Percentiles rank a stretch among this genome's conserved stretches.
phyloP scores from a whole-genome alignment of 768 basidiomycete species.

The Mycena metata region DNA sequence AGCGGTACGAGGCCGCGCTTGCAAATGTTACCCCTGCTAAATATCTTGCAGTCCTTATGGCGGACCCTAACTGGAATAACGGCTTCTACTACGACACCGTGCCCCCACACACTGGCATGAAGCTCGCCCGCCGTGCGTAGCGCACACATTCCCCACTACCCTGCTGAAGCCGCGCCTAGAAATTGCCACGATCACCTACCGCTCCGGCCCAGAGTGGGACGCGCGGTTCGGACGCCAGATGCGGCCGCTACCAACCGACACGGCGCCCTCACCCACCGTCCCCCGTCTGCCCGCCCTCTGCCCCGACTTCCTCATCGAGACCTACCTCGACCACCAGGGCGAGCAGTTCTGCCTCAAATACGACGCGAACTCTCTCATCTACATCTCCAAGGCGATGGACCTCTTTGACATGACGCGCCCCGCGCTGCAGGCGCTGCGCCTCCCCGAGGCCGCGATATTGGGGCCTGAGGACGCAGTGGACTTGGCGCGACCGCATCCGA shows the following conservation, averaged over 20 bases:
- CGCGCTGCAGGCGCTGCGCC: constrained; percentile 76
- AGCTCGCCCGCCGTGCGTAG: constrained; percentile 89
- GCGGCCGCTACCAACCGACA: constrained; percentile 56
- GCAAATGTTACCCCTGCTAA: constrained; percentile 9
- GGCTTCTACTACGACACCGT: constrained; percentile 96
- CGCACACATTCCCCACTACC: background rate
- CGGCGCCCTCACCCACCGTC: constrained; percentile 39
- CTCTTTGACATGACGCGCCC: constrained; percentile 94
- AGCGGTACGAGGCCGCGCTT: constrained; percentile 74
- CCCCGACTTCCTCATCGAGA: constrained; percentile 98
- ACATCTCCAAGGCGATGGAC: constrained; percentile 99
- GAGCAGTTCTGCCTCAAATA: constrained; percentile 99
- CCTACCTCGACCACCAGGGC: constrained; percentile 97
- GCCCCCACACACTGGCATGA: constrained; percentile 99
- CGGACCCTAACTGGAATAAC: constrained; percentile 99
- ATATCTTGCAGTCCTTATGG: constrained; percentile 88
- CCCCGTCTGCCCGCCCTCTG: constrained; percentile 81
- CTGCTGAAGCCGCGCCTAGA: constrained; percentile 61
- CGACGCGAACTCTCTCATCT: constrained; percentile 98
- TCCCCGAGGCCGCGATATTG: constrained; percentile 53
- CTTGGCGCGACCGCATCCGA: constrained; percentile 47
- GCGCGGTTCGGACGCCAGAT: constrained; percentile 92
- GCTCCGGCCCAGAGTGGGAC: constrained; percentile 99
- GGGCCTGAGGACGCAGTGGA: constrained; percentile 44
- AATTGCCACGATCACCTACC: constrained; percentile 99